Percentiles rank a stretch among this genome's conserved stretches.
Conservation (phyloP, 2,329 filamentous ascomycete species). For the Calonectria crousiana region DNA sequence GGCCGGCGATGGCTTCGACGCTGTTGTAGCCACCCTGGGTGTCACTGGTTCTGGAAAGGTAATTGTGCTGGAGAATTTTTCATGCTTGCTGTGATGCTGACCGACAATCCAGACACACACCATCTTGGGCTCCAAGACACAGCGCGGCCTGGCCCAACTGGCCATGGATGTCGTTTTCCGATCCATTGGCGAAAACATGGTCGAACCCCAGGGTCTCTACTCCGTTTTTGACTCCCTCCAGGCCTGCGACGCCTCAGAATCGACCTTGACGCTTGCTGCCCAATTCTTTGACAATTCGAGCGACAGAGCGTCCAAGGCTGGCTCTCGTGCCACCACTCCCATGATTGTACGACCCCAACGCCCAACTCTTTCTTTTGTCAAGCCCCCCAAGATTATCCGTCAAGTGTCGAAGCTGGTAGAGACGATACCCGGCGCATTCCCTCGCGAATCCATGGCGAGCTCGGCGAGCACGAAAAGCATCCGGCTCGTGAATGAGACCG, state of each 20-base stretch:
- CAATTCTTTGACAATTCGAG: constrained; percentile 82
- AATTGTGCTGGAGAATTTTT: constrained; percentile 20
- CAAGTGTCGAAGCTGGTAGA: constrained; percentile 32
- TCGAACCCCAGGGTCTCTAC: constrained; percentile 69
- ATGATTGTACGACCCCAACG: constrained; percentile 69
- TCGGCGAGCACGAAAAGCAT: constrained; percentile 58
- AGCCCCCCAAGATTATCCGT: constrained; percentile 40
- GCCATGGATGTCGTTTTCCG: constrained; percentile 90
- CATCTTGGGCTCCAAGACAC: constrained; percentile 87
- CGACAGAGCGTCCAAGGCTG: constrained; percentile 71
- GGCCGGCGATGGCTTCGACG: constrained; percentile 86
- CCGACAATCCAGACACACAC: constrained; percentile 81
- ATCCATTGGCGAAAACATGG: constrained; percentile 79
- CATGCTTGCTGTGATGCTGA: constrained; percentile 11
- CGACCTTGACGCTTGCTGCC: constrained; percentile 78
- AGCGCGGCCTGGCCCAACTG: constrained; percentile 92
- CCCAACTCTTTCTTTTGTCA: constrained; percentile 51
- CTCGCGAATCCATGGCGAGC: constrained; percentile 45
- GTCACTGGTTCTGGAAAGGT: constrained; percentile 98
- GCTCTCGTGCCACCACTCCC: constrained; percentile 76
- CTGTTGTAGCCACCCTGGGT: constrained; percentile 89
- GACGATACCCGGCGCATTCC: constrained; percentile 47
- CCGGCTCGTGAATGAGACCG: constrained; percentile 55
- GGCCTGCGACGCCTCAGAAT: constrained; percentile 84
- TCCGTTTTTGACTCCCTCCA: constrained; percentile 79